A percentile compares a stretch with the other conserved stretches of the same genome.
Conservation (phyloP, 208 protist species). For the Crithidia expoeki region DNA sequence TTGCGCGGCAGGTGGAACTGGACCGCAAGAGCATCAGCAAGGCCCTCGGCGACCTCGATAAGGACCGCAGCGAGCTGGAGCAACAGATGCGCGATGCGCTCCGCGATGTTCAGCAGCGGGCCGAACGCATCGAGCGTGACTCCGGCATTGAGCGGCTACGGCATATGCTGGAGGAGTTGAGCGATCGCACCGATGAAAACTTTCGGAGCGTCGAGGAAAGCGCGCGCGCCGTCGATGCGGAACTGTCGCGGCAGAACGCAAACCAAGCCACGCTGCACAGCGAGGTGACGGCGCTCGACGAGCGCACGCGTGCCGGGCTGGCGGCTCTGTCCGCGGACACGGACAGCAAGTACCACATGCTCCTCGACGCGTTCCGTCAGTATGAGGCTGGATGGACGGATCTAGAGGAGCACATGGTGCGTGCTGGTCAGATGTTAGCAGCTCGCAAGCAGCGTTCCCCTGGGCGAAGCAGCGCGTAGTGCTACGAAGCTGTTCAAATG, state of each 20-base stretch:
- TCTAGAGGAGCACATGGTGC: slow-evolving; percentile 79
- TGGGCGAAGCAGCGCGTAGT: slow-evolving; percentile 13
- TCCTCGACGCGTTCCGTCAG: slow-evolving; percentile 64
- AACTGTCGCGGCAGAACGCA: slow-evolving; percentile 54
- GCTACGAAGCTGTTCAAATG: slow-evolving; percentile 4
- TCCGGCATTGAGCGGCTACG: slow-evolving; percentile 54
- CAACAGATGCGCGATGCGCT: slow-evolving; percentile 50
- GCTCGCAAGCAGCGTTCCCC: slow-evolving; percentile 35
- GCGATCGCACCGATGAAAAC: slow-evolving; percentile 85
- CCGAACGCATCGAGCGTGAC: slow-evolving; percentile 46
- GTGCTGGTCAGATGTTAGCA: slow-evolving; percentile 74
- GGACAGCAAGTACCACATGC: slow-evolving; percentile 64
- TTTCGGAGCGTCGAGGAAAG: slow-evolving; percentile 83
- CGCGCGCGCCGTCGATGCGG: slow-evolving; percentile 71
- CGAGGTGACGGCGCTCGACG: slow-evolving; percentile 49
- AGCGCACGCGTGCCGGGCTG: slow-evolving; percentile 42
- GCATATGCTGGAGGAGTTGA: slow-evolving; percentile 75
- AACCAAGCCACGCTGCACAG: slow-evolving; percentile 43
- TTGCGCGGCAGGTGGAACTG: slow-evolving; percentile 40
- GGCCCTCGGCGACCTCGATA: slow-evolving; percentile 53
- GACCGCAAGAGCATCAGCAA: slow-evolving; percentile 44
- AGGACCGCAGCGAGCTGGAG: slow-evolving; percentile 43
- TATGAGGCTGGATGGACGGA: slow-evolving; percentile 68
- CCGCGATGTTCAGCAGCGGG: slow-evolving; percentile 45
- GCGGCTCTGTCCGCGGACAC: slow-evolving; percentile 54